These are phyloP conservation scores for Schizosaccharomyces versatilis DNA, from an alignment of 1,139 yeast species.

Conservation along the genomic window DNA sequence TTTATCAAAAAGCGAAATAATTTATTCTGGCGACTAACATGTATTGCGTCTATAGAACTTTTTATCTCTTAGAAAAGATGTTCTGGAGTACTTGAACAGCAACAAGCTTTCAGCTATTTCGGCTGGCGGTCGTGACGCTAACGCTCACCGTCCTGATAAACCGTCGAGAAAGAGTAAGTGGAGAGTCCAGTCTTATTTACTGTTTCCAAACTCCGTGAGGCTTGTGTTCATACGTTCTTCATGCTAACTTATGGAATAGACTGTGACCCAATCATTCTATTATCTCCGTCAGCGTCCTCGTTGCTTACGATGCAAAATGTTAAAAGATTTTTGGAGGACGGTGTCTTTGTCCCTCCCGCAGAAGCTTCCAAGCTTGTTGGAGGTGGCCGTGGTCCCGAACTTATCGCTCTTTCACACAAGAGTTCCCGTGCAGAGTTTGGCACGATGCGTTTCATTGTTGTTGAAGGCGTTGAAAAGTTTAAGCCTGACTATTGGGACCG, in stretches of 20 bases:
- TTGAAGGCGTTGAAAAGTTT: slow-evolving; percentile 70
- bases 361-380: slow-evolving; percentile 14
- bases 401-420: slow-evolving; percentile 26
- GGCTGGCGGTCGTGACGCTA: slow-evolving; percentile 3
- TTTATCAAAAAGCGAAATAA: background rate
- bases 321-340: slow-evolving; percentile 60
- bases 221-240: background rate
- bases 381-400: slow-evolving; percentile 11
- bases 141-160: slow-evolving; percentile 4
- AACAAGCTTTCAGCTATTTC: slow-evolving; percentile 4
- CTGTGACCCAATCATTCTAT: slow-evolving; percentile 71
- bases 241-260: background rate
- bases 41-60: slow-evolving; percentile 8
- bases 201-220: background rate
- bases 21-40: background rate
- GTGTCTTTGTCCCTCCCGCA: slow-evolving; percentile 43
- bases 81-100: slow-evolving; percentile 12
- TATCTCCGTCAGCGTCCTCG: slow-evolving; percentile 90
- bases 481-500: slow-evolving; percentile 92
- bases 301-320: slow-evolving; percentile 60
- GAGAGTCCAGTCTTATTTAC: background rate
- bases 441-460: slow-evolving; percentile 48
- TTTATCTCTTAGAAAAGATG: slow-evolving; percentile 14
- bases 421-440: slow-evolving; percentile 31
- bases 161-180: background rate